Base-by-base conservation (phyloP, 768 basidiomycete species). In the Lactarius sanguifluus region DNA sequence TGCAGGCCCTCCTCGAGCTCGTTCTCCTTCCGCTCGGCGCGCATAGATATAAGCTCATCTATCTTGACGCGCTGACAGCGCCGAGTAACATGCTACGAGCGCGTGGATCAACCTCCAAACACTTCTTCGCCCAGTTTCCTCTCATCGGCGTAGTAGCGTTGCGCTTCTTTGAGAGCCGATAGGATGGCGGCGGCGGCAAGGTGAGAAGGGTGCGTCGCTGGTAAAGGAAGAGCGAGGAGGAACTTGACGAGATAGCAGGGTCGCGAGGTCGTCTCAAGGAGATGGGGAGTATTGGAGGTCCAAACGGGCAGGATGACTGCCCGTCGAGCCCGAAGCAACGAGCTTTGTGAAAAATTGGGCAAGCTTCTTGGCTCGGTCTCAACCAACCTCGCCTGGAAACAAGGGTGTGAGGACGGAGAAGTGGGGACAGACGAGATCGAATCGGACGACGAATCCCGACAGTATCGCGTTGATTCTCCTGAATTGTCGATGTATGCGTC, bases 71-170 rank as follows among this genome's bases (percentile, higher is more conserved):
- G 77, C 76, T 0, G 85, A 78, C 54, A 93, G 77, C 8, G 83
- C 79, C 41, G 86, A 83, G 70, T 89, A 90, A 2, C 86, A 81
- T 1, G 89, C n/a, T n/a, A n/a, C 83, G 4, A 93, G 82, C 0
- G 91, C 90, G 23, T 91, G 84, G 76, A 28, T 28, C n/a, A 28
- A 80, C 80, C 71, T 94, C 92, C 25, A 93, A 75, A 61, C 90
- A 89, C 71, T 88, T 91, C 67, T 83, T 82, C 50, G 81, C 82
- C 92, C 92, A 94, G 13, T 79, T 81, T 13, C 91, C 91, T 32
- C 92, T 83, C 91, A 94, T 94, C 91, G 0, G 90, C 92, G 68
- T 91, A 93, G 1, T 91, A 91, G 64, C 82, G 81, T 75, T 92
- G 91, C 7, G 91, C 90, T 23, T 94, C 92, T 71, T 81, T 85